Conservation (phyloP, 805 yeast species). For the Isabelozyma heimii region DNA sequence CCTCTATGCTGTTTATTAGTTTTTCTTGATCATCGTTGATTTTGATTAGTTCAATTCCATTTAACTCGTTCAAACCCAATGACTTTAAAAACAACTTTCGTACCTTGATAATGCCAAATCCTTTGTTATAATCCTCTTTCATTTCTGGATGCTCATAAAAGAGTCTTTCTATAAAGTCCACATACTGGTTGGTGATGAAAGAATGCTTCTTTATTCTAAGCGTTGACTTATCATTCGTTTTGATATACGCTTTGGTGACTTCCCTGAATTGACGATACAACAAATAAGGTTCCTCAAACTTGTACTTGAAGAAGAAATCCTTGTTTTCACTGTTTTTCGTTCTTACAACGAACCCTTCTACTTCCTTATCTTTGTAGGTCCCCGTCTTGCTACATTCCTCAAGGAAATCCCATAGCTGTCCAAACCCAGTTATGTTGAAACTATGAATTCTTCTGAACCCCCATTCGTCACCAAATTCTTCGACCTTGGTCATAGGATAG, state of each 20-base stretch:
- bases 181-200: slow-evolving; percentile 61
- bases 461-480: slow-evolving; percentile 57
- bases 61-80: slow-evolving; percentile 40
- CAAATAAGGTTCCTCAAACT: slow-evolving; percentile 92
- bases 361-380: slow-evolving; percentile 63
- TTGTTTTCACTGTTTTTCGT: slow-evolving; percentile 34
- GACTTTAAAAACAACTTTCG: slow-evolving; percentile 62
- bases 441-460: slow-evolving; percentile 68
- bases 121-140: slow-evolving; percentile 44
- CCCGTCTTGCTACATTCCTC: slow-evolving; percentile 64
- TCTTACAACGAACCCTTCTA: slow-evolving; percentile 93
- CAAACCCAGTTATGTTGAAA: slow-evolving; percentile 35
- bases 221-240: slow-evolving; percentile 16
- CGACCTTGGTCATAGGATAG: slow-evolving; percentile 57
- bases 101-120: slow-evolving; percentile 72
- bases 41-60: slow-evolving; percentile 58
- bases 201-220: slow-evolving; percentile 44
- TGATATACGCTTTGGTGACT: slow-evolving; percentile 61
- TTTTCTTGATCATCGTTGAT: slow-evolving; percentile 39
- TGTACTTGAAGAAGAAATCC: slow-evolving; percentile 84
- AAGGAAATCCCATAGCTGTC: slow-evolving; percentile 48
- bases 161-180: slow-evolving; percentile 61
- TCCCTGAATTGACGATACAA: slow-evolving; percentile 91
- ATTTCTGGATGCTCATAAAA: slow-evolving; percentile 49
- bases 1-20: slow-evolving; percentile 13